These are phyloP conservation scores for Hysterium pulicare DNA, from an alignment of 2,329 filamentous ascomycete species.

Conservation along the genomic window DNA sequence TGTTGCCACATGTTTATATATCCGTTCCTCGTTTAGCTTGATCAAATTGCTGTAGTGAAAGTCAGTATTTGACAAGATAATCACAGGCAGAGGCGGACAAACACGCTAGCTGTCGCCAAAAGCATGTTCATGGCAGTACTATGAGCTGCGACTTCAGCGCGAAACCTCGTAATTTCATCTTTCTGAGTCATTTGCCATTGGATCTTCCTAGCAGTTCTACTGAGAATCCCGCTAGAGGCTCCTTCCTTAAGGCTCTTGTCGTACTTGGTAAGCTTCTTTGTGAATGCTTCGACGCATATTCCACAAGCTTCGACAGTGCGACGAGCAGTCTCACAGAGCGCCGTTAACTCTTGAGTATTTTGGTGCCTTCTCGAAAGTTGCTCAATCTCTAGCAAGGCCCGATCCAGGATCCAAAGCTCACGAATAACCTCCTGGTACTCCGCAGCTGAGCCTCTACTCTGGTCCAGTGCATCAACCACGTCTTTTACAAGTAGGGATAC, in stretches of 20 bases:
- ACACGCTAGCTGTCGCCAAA: no score
- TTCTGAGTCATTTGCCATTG: neutral
- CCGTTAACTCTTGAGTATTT: constrained; percentile 6
- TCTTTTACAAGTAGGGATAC: constrained; percentile 3
- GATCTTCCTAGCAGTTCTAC: neutral
- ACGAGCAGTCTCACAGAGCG: constrained; percentile 8
- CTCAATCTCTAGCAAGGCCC: constrained; percentile 14
- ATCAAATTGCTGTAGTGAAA: no score
- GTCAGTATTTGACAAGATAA: no score
- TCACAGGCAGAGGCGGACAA: no score
- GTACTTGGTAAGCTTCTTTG: neutral
- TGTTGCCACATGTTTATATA: no score
- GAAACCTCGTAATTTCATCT: neutral
- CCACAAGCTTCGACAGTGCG: constrained; percentile 5
- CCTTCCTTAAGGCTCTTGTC: neutral
- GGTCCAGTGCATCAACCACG: constrained; percentile 24
- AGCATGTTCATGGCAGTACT: neutral
- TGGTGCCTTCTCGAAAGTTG: constrained; percentile 7
- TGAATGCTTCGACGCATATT: neutral
- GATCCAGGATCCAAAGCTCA: constrained; percentile 23
- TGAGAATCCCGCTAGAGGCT: neutral
- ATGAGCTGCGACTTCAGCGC: neutral
- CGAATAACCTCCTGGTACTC: constrained; percentile 25
- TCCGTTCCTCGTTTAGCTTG: no score
- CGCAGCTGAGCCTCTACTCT: constrained; percentile 22